Conservation (phyloP, 805 yeast species). For the Wickerhamiella kurtzmanii region DNA sequence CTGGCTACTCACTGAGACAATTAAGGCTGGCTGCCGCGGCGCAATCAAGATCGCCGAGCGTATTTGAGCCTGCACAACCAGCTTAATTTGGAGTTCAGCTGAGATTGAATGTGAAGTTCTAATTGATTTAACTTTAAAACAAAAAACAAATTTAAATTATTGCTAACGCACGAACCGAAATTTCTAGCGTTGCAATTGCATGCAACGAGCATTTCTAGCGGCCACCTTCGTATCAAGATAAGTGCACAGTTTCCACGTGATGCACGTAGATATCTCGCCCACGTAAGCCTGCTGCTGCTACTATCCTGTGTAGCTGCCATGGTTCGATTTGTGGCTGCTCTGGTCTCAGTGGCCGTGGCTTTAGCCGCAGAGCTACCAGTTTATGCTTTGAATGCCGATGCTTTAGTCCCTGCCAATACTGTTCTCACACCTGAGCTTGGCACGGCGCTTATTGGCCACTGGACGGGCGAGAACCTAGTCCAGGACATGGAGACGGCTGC, state of each 20-base stretch:
- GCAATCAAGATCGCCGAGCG: conserved; percentile 90
- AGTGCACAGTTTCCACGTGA: too few relatives aligned
- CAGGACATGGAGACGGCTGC: conserved; percentile 5
- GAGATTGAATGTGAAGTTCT: too few relatives aligned
- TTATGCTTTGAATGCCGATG: conserved; percentile 12
- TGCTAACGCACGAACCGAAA: too few relatives aligned
- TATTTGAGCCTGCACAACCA: too few relatives aligned
- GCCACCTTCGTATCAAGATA: too few relatives aligned
- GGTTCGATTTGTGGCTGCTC: conserved; percentile 4
- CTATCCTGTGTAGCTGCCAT: too few relatives aligned
- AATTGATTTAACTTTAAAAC: too few relatives aligned
- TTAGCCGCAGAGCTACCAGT: conserved; percentile 13
- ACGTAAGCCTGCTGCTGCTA: background rate
- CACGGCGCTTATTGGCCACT: conserved; percentile 15
- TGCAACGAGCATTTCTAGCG: too few relatives aligned
- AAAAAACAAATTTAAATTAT: too few relatives aligned
- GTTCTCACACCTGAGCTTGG: conserved; percentile 8
- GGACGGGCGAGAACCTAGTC: conserved; percentile 12
- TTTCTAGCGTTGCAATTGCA: too few relatives aligned
- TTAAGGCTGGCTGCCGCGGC: conserved; percentile 67
- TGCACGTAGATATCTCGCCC: too few relatives aligned
- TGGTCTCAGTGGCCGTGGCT: conserved; percentile 6
- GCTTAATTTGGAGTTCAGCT: too few relatives aligned
- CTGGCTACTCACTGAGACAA: conserved; percentile 72
- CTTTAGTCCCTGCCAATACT: conserved; percentile 4